These are phyloP conservation scores for Yamadazyma songkhlaensis DNA, from an alignment of 1,139 yeast genomes.

Conservation along the genomic window DNA sequence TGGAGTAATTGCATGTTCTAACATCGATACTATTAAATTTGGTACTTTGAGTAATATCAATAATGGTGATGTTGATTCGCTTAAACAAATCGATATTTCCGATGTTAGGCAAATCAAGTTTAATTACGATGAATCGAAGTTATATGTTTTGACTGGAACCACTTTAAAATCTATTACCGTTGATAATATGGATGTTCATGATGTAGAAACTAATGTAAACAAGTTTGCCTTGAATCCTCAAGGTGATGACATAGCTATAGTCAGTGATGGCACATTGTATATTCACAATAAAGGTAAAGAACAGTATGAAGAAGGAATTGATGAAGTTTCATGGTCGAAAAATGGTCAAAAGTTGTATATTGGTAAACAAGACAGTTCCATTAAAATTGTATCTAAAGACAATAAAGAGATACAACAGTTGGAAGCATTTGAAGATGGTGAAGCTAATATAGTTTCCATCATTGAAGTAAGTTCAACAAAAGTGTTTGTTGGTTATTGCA, in stretches of 20 bases:
- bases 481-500: conserved; percentile 15
- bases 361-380: conserved; percentile 2
- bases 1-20: conserved; percentile 32
- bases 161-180: conserved; percentile 1
- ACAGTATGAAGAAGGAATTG: neutral
- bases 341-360: conserved; percentile 5
- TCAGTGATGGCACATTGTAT: neutral
- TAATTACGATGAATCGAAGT: conserved; percentile 19
- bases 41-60: conserved; percentile 10
- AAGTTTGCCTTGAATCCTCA: conserved; percentile 5
- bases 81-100: conserved; percentile 8
- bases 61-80: conserved; percentile 6
- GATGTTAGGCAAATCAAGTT: conserved; percentile 25
- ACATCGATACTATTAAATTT: conserved; percentile 18
- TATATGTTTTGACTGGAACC: conserved; percentile 19
- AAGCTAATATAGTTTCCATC: conserved; percentile 4
- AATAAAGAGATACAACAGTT: conserved; percentile 1
- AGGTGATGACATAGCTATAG: conserved; percentile 2
- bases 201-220: neutral
- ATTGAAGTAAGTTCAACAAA: conserved; percentile 2
- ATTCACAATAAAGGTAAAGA: neutral
- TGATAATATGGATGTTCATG: neutral
- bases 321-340: conserved; percentile 5
- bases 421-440: conserved; percentile 1
- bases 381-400: conserved; percentile 1